Percentiles rank a stretch among this genome's conserved stretches.
Evolutionary conservation across 352 stramenopile species (phyloP).

Genomic region (Globisporangium splendens): DNA sequence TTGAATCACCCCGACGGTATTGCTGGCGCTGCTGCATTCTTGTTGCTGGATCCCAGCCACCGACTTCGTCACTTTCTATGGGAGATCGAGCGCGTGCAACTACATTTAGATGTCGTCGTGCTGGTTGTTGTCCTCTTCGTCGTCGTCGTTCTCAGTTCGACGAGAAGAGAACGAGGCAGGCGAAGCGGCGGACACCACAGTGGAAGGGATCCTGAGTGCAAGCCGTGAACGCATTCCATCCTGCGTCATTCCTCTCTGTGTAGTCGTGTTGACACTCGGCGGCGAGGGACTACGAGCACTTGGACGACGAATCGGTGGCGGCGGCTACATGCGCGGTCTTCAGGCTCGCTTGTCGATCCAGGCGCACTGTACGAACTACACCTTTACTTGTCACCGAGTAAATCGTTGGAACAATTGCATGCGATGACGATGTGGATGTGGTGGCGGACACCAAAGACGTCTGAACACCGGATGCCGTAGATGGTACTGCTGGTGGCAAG

Average conservation of each 20-base stretch:
- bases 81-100: neutral
- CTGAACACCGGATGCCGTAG: slow-evolving; percentile 5
- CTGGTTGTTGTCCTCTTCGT: slow-evolving; percentile 8
- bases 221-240: neutral
- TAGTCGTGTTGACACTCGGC: neutral
- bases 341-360: slow-evolving; percentile 52
- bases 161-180: neutral
- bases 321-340: slow-evolving; percentile 26
- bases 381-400: slow-evolving; percentile 54
- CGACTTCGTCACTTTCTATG: neutral
- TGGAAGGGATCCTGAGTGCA: neutral
- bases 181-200: neutral
- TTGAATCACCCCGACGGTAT: too few relatives aligned
- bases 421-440: slow-evolving; percentile 4
- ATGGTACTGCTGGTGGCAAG: neutral
- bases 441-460: neutral
- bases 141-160: neutral
- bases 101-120: slow-evolving; percentile 14
- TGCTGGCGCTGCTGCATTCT: too few relatives aligned
- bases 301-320: neutral
- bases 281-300: neutral
- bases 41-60: too few relatives aligned
- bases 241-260: neutral
- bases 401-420: slow-evolving; percentile 36
- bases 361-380: slow-evolving; percentile 30